Evolutionary conservation across 2,329 filamentous ascomycete genomes (phyloP), one percentile per base, ranked within the genome.

Genomic region (Sarocladiaceae sp.): DNA sequence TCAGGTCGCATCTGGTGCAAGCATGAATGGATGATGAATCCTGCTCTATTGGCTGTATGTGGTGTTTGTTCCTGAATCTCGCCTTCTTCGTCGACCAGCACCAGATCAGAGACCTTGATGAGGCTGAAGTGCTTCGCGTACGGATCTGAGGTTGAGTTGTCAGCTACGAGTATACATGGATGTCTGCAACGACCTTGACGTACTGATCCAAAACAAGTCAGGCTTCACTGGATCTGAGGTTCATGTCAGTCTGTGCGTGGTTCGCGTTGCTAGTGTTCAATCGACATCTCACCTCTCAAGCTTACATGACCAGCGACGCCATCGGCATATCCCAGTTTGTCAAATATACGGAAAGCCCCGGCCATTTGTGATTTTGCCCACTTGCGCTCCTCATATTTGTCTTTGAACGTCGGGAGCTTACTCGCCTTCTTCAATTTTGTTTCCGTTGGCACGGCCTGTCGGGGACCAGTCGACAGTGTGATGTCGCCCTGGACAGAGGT

Each of bases 1-100:
- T 84, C 75, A 6, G 78, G 78, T 40, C 83, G 67, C 2, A 78
- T 78, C 65, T 79, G 79, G 66, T 84, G 77, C 12, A 87, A 69
- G 8, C 81, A 82, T n/a, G 73, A 75, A 64, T 87, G 84, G 53
- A 87, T 87, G 55, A 84, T 64, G 61, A 85, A 86, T 1, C 83
- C 83, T 0, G 83, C 83, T 2, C 79, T 77, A 60, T 86, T 87
- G 17, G 80, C 79, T 3, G 82, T 11, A 33, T 18, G 22, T 42
- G 47, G 18, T 52, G 29, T 33, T 15, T 33, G 8, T 33, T 33
- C 29, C 29, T 33, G 29, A 15, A 33, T 78, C 22, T 78, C 76
- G 7, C 83, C 83, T 17, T 61, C 52, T 52, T 65, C 65, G 57
- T 86, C 78, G 2, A 87, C 73, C 37, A 83, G 75, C 40, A 87